Conservation (phyloP, 352 stramenopile genomes). For the Blastocystis sp. region DNA sequence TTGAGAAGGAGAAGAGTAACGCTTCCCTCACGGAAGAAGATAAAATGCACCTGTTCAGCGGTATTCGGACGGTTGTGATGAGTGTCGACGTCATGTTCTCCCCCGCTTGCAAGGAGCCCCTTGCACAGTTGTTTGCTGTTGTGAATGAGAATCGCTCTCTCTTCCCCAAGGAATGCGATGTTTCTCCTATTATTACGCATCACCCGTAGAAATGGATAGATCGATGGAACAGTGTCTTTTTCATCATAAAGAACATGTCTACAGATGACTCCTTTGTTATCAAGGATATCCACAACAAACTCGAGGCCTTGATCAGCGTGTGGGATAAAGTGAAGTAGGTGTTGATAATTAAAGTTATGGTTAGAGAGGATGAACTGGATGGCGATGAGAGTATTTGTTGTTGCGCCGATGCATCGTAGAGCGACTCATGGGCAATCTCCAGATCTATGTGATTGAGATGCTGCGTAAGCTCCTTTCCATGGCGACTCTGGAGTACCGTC, state of each 20-base stretch:
- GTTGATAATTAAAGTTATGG: background rate
- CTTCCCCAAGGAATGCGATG: background rate
- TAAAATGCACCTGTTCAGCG: constrained; percentile 10
- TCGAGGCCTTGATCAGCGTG: constrained; percentile 1
- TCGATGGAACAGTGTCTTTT: background rate
- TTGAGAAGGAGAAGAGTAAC: background rate
- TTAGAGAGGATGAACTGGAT: constrained; percentile 6
- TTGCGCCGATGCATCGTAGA: background rate
- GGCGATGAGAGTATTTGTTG: constrained; percentile 4
- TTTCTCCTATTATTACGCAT: background rate
- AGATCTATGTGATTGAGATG: constrained; percentile 38
- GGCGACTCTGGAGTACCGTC: constrained; percentile 2
- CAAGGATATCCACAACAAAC: background rate
- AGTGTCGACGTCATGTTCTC: constrained; percentile 9
- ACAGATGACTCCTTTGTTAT: constrained; percentile 41
- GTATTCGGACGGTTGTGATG: background rate
- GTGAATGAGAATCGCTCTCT: background rate
- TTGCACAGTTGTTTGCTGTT: constrained; percentile 13
- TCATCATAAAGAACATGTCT: background rate
- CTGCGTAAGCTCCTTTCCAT: background rate
- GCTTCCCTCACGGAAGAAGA: constrained; percentile 20
- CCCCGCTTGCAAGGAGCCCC: background rate
- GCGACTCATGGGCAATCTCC: constrained; percentile 8
- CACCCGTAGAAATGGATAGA: constrained; percentile 5
- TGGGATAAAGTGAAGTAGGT: constrained; percentile 19